Conservation (phyloP, 306 rosid species). For the Cicer cuneatum region DNA sequence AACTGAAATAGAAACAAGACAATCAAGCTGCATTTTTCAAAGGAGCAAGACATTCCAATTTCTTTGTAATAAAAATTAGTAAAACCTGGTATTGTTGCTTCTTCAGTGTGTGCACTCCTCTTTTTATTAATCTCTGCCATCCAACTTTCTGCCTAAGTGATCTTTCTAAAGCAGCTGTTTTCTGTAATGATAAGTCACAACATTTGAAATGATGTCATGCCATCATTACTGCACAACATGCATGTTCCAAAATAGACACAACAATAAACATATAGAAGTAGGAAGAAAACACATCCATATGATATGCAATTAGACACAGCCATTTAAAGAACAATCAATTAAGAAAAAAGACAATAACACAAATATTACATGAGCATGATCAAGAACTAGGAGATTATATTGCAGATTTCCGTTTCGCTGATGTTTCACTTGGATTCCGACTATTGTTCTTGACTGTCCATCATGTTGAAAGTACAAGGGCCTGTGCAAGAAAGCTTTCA, state of each 20-base stretch:
- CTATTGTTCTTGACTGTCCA: conserved; percentile 90
- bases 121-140: conserved; percentile 80
- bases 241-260: conserved; percentile 31
- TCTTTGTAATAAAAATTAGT: background rate
- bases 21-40: conserved; percentile 41
- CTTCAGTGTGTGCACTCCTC: conserved; percentile 84
- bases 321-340: conserved; percentile 14
- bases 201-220: conserved; percentile 33
- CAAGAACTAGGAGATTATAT: conserved; percentile 74
- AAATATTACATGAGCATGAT: conserved; percentile 77
- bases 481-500: conserved; percentile 55
- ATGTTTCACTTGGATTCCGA: conserved; percentile 83
- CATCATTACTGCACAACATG: conserved; percentile 32
- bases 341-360: conserved; percentile 32
- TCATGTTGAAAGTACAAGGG: conserved; percentile 93
- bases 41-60: conserved; percentile 1
- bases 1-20: conserved; percentile 60
- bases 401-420: conserved; percentile 55
- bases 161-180: conserved; percentile 68
- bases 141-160: conserved; percentile 63
- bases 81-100: conserved; percentile 82
- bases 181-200: conserved; percentile 56
- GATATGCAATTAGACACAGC: conserved; percentile 32
- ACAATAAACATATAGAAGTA: conserved; percentile 9
- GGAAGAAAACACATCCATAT: conserved; percentile 1